These are phyloP conservation scores for Cucurbita maxima DNA, from an alignment of 306 rosid genomes.

Conservation along the genomic window DNA sequence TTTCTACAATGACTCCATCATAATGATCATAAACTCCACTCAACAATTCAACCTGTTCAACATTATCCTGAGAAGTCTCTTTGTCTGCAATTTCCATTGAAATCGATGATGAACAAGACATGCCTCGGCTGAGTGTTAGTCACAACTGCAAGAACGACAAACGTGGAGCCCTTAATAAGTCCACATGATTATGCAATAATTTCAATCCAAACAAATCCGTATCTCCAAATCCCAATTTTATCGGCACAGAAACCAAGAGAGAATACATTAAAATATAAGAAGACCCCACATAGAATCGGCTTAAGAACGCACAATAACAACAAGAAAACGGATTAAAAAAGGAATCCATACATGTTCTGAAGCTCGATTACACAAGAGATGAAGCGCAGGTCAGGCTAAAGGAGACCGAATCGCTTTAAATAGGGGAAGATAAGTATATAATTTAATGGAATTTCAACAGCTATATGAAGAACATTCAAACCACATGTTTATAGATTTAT, in stretches of 20 bases:
- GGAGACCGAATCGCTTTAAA: not conserved
- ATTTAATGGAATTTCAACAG: not conserved
- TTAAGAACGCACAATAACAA: not conserved
- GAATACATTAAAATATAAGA: not conserved
- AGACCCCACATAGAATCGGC: not conserved
- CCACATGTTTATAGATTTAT: not conserved
- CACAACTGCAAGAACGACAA: conserved; percentile 1
- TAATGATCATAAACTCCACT: conserved; percentile 34
- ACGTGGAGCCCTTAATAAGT: not conserved
- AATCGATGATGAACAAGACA: not conserved
- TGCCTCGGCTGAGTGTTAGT: not conserved
- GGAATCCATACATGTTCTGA: not conserved
- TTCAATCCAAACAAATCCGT: not conserved
- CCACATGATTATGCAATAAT: not conserved
- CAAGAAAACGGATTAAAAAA: not conserved
- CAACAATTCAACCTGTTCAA: conserved; percentile 18
- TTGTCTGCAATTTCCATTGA: not conserved
- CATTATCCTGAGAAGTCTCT: not conserved
- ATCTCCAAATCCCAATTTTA: not conserved
- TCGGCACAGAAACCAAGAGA: not conserved
- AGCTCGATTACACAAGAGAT: not conserved
- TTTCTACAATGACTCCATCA: conserved; percentile 51
- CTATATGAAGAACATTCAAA: not conserved
- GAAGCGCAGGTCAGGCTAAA: not conserved
- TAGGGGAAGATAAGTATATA: not conserved